Conservation (phyloP, 345 rosid genomes). For the Euphorbia tirucalli region DNA sequence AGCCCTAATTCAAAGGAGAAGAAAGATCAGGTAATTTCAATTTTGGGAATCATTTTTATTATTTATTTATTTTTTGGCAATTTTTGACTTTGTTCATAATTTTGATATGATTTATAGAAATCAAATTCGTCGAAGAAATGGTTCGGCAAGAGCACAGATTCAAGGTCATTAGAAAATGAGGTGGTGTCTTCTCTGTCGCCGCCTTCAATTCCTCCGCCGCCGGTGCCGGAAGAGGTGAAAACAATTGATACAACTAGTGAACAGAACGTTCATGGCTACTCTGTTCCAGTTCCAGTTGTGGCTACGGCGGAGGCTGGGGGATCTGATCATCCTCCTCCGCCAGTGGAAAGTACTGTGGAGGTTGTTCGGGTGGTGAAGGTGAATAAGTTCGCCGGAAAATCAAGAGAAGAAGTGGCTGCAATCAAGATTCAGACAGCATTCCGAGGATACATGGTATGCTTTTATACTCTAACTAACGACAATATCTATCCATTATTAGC, state of each 20-base stretch:
- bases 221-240: slow-evolving; percentile 41
- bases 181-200: slow-evolving; percentile 27
- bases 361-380: slow-evolving; percentile 31
- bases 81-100: not conserved
- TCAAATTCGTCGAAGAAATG: slow-evolving; percentile 48
- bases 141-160: slow-evolving; percentile 50
- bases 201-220: slow-evolving; percentile 33
- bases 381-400: slow-evolving; percentile 53
- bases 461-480: too few relatives aligned
- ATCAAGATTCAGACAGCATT: slow-evolving; percentile 84
- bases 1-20: slow-evolving; percentile 67
- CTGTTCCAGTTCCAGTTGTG: slow-evolving; percentile 30
- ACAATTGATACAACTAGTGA: slow-evolving; percentile 45
- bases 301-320: too few relatives aligned
- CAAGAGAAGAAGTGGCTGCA: slow-evolving; percentile 77
- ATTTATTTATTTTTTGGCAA: not conserved
- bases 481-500: too few relatives aligned
- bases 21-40: slow-evolving; percentile 42
- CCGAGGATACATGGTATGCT: slow-evolving; percentile 72
- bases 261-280: slow-evolving; percentile 28
- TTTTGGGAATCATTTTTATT: too few relatives aligned
- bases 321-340: slow-evolving; percentile 25
- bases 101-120: slow-evolving; percentile 1
- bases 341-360: slow-evolving; percentile 39
- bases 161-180: slow-evolving; percentile 30